Evolutionary conservation across 805 yeast species (phyloP), one percentile per base, ranked within the genome.

Genomic region (Nakazawaea laoshanensis): DNA sequence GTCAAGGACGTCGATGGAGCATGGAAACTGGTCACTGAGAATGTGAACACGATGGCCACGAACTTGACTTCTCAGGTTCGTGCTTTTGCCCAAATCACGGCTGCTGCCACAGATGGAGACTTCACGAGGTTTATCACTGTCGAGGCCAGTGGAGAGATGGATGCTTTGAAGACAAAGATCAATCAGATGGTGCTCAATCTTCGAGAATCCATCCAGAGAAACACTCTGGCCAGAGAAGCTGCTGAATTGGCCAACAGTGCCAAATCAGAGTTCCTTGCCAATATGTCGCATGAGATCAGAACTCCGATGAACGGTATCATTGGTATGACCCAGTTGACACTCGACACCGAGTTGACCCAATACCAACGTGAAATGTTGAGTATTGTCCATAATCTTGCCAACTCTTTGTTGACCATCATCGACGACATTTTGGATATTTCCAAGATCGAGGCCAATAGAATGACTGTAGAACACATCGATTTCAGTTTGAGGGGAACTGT

Each of bases 41-140:
- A 85, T 57, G 95, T 85, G 43, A 85, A 85, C 51, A 84, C 89
- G 16, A 85, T 85, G 95, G 95, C 95, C 33, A 77, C 89, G n/a
- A 85, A 85, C 53, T 70, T 85, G 52, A 85, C 95, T 0, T 79
- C 94, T 2, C 95, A 85, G 60, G 95, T 85, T 49, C 72, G 95
- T 57, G 95, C 94, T 0, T 85, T 85, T 61, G 94, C 94, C 24
- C 94, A 85, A 52, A 85, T 85, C 47, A 85, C 95, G 0, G 94
- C 92, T 17, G 92, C 95, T 19, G 95, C 94, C 10, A 84, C 95
- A 3, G 94, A 85, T 57, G 94, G 95, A 51, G 95, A 85, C 53
- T 85, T 85, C 56, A 85, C 95, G 0, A 68, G 89, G 42, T 81
- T 85, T 48, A 86, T 85, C 42, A 85, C 95, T 0, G 95, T 85